Evolutionary conservation across 257 asterid species (phyloP).

Genomic region (Penstemon davidsonii): DNA sequence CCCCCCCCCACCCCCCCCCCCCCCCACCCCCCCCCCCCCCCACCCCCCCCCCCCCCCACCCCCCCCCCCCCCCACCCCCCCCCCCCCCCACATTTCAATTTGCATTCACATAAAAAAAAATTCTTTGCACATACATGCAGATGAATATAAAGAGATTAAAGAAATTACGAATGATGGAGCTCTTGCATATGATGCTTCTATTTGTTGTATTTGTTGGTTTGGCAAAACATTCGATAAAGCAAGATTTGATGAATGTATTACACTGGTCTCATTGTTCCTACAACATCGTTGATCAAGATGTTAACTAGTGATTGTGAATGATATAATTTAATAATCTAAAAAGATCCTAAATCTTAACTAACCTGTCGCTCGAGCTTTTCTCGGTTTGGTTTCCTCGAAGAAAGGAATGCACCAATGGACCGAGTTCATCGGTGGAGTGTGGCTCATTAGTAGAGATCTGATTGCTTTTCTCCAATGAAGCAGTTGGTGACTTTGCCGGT

Average conservation of each 20-base stretch:
- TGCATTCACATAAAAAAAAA: not conserved
- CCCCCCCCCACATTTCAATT: too few species aligned
- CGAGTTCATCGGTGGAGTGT: not conserved
- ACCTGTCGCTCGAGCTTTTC: not conserved
- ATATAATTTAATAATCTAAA: too few species aligned
- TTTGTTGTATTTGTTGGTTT: conserved; percentile 10
- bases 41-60: too few species aligned
- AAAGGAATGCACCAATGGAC: not conserved
- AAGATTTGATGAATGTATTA: not conserved
- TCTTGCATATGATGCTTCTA: conserved; percentile 14
- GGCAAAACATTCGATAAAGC: conserved; percentile 3
- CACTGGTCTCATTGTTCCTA: conserved; percentile 19
- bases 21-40: too few species aligned
- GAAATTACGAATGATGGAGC: conserved; percentile 20
- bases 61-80: too few species aligned
- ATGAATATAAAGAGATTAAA: not conserved
- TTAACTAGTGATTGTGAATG: not conserved
- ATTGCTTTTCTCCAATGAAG: not conserved
- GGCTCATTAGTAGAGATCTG: not conserved
- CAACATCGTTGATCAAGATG: not conserved
- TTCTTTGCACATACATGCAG: not conserved
- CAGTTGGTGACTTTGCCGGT: not conserved
- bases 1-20: too few species aligned
- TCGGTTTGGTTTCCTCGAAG: not conserved
- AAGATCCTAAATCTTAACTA: not conserved